Percentiles rank a stretch among this genome's conserved stretches.
These are phyloP conservation scores for Pelargonium nanum DNA, from an alignment of 345 rosid genomes.

Conservation along the genomic window DNA sequence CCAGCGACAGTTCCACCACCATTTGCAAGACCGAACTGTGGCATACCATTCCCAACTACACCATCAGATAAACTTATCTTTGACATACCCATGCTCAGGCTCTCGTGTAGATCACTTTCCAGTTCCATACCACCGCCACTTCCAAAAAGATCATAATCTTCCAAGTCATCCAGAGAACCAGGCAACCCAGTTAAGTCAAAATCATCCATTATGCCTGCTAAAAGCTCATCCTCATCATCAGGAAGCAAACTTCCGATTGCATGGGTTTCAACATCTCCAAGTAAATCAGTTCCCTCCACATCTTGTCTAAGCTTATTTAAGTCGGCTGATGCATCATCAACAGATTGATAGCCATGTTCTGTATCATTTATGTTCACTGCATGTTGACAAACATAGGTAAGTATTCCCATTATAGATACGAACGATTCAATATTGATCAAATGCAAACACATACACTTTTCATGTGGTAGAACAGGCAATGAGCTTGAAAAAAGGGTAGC, in stretches of 20 bases:
- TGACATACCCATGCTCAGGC: constrained; percentile 30
- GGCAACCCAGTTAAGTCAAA: constrained; percentile 60
- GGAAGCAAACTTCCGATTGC: constrained; percentile 55
- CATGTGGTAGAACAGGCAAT: constrained; percentile 69
- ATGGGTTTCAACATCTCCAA: constrained; percentile 40
- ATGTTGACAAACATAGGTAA: constrained; percentile 7
- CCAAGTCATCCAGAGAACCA: constrained; percentile 56
- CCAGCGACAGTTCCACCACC: constrained; percentile 63
- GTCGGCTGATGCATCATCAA: constrained; percentile 41
- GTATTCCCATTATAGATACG: background rate
- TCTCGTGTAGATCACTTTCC: constrained; percentile 57
- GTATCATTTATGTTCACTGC: constrained; percentile 59
- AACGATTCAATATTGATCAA: constrained; percentile 1
- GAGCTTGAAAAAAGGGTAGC: constrained; percentile 77
- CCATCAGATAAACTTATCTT: constrained; percentile 46
- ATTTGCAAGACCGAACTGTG: constrained; percentile 41
- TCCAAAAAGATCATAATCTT: constrained; percentile 75
- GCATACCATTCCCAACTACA: constrained; percentile 34
- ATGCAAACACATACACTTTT: constrained; percentile 38
- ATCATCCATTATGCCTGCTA: constrained; percentile 75
- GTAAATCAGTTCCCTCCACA: constrained; percentile 34
- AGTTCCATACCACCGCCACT: constrained; percentile 87
- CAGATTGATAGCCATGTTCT: constrained; percentile 29
- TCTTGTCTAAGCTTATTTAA: constrained; percentile 29
- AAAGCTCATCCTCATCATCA: constrained; percentile 74